Base-by-base conservation (phyloP, 176 grass and related monocot genomes). In the Oryza punctata region DNA sequence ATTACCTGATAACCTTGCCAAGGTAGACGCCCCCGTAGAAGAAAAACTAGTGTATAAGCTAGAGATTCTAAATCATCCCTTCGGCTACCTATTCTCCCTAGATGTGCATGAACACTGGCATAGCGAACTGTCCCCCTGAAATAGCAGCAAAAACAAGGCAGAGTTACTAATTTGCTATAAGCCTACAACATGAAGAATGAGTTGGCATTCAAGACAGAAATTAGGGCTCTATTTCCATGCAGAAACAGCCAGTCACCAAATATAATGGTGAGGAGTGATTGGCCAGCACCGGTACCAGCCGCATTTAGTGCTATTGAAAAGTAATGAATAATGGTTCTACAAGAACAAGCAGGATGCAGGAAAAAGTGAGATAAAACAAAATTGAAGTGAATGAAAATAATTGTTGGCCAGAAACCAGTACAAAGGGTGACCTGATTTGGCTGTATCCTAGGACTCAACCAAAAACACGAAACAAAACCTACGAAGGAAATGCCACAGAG, bases 61-160 rank as follows among this genome's bases (percentile, higher is more conserved):
- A 99, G 86, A 52, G 97, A 99, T 94, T 99, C 97, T 76, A 99
- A 87, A 91, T 99, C 97, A 96, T 99, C 97, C 83, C 97, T 99
- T 71, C 93, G 90, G 69, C 97, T 96, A 77, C 84, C 91, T 82
- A 80, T 94, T 84, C 97, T 91, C 88, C 97, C 97, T 81, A 99
- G 85, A 89, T 99, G 97, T 64, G 97, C 93, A 84, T 99, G 97
- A 65, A 89, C 97, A 88, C 97, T 99, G 64, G 97, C 97, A 96
- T 99, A 99, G 16, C 97, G 87, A 75, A 96, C 91, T 70, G 97
- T 99, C 57, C 97, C 97, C 81, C 97, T 99, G 89, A 72, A 87
- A 90, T 49, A 91, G 18, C 26, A 79, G 73, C 63, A 69, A 2
- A 72, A 21, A 41, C 38, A 71, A 32, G n/a, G 25, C 1, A 69